Conservation (phyloP, 345 rosid genomes). For the Syzygium aromaticum region DNA sequence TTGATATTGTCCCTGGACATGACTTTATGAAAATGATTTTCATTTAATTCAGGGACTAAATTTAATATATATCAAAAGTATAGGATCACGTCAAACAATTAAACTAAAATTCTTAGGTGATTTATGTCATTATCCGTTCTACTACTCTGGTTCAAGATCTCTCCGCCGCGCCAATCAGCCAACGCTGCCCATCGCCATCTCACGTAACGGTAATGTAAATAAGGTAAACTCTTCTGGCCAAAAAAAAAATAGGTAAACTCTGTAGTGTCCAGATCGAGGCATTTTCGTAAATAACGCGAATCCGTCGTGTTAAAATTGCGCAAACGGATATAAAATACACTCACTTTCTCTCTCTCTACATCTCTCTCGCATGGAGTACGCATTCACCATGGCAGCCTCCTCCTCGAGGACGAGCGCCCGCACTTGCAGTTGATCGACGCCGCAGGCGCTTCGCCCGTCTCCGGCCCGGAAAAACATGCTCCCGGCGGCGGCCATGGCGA, state of each 20-base stretch:
- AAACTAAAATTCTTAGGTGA: too few relatives aligned
- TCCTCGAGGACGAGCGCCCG: background rate
- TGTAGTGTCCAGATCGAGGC: background rate
- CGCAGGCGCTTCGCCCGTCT: background rate
- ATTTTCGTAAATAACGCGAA: background rate
- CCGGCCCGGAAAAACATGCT: background rate
- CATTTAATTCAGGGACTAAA: too few relatives aligned
- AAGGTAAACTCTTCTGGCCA: background rate
- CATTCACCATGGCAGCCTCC: background rate
- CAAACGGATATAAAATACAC: background rate
- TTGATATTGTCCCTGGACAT: too few relatives aligned
- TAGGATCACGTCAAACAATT: too few relatives aligned
- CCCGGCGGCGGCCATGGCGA: constrained; percentile 33
- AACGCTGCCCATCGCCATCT: background rate
- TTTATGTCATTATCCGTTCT: too few relatives aligned
- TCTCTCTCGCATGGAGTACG: background rate
- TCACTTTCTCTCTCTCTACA: background rate
- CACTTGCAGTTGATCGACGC: background rate
- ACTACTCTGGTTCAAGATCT: background rate
- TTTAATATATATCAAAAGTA: too few relatives aligned
- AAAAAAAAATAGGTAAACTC: too few relatives aligned
- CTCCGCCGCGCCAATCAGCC: background rate
- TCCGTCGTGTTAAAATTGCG: background rate
- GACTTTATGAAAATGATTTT: too few relatives aligned
- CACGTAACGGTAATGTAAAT: background rate